Evolutionary conservation across 1,284 basidiomycete genomes (phyloP).

Genomic region (Ceratobasidium sp.): DNA sequence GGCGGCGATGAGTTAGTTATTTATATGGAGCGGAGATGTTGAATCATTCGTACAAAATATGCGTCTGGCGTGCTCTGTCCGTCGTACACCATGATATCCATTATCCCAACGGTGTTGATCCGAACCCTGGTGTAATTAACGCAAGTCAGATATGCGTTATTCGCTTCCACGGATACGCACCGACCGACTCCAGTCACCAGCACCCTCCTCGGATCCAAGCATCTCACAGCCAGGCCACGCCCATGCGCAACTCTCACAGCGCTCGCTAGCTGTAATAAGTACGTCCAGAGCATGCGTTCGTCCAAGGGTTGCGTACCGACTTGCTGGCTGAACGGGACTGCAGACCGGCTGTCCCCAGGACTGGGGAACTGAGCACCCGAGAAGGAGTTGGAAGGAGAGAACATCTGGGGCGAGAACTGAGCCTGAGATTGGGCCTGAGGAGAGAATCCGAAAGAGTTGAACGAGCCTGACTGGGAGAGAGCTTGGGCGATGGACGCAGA

Average conservation of each 20-base stretch:
- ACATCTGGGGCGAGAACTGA: too few relatives aligned
- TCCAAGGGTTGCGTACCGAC: constrained; percentile 59
- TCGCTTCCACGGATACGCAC: too few relatives aligned
- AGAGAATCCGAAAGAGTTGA: constrained; percentile 7
- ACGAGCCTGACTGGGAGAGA: constrained; percentile 11
- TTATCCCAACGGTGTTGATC: constrained; percentile 82
- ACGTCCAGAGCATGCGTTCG: constrained; percentile 94
- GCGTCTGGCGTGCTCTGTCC: constrained; percentile 57
- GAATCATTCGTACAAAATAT: constrained; percentile 18
- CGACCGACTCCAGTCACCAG: constrained; percentile 90
- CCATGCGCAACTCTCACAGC: constrained; percentile 90
- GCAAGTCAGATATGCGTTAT: constrained; percentile 19
- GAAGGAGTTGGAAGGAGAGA: too few relatives aligned
- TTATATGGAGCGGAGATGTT: background rate
- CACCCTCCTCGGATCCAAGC: constrained; percentile 89
- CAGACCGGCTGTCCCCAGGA: too few relatives aligned
- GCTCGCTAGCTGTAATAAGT: constrained; percentile 89
- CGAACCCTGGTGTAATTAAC: constrained; percentile 66
- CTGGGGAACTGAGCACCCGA: too few relatives aligned
- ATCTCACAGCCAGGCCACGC: constrained; percentile 81
- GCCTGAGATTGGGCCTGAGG: too few relatives aligned
- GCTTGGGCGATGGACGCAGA: constrained; percentile 23
- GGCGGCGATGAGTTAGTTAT: constrained; percentile 7
- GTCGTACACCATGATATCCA: constrained; percentile 86
- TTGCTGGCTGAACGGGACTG: constrained; percentile 31